Base-by-base conservation (phyloP, 345 rosid species). In the Dovyalis caffra region DNA sequence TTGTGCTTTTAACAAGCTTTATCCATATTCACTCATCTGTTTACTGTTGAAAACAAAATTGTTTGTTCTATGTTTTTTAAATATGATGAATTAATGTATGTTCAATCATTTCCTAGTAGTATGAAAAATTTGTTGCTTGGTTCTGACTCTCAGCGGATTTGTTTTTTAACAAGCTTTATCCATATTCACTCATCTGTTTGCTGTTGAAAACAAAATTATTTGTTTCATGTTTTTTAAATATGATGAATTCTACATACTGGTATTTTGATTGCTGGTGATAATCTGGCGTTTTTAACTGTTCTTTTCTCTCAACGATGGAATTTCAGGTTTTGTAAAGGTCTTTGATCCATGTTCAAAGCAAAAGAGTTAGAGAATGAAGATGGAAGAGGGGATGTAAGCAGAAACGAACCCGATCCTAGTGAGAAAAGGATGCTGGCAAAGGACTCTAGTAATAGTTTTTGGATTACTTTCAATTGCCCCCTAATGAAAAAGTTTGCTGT, bases 311-410 rank as follows among this genome's bases (percentile, higher is more conserved):
- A 33, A 25, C 38, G 60, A 64, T 74, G 76, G 60, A 33, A 31
- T 51, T 60, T 65, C 16, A 47, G 70, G 38, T 40, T 60, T 37
- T 56, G 72, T 20, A 49, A 68, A 31, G 64, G 20, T 56, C 61
- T 70, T 20, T 70, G 74, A 73, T 71, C 79, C 37, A 85, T 86
- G 86, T 82, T 80, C 56, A 75, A 61, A 78, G 85, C 81, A 53
- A 80, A 82, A 69, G 84, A 82, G 67, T 45, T 69, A 18, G 76
- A 76, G 32, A 79, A 80, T 31, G 88, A 85, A 77, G 86, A 79
- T 61, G 85, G 80, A 79, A 66, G 66, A 63, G 62, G 34, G 53
- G 68, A 37, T 49, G 66, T 62, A 15, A 47, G 68, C 64, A 60
- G 79, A 32, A 58, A 60, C 4, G 53, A 64, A 45, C 32, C 31